A percentile compares a stretch with the other conserved stretches of the same genome.
These are phyloP conservation scores for Clarkia xantiana DNA, from an alignment of 345 rosid genomes.

Conservation along the genomic window DNA sequence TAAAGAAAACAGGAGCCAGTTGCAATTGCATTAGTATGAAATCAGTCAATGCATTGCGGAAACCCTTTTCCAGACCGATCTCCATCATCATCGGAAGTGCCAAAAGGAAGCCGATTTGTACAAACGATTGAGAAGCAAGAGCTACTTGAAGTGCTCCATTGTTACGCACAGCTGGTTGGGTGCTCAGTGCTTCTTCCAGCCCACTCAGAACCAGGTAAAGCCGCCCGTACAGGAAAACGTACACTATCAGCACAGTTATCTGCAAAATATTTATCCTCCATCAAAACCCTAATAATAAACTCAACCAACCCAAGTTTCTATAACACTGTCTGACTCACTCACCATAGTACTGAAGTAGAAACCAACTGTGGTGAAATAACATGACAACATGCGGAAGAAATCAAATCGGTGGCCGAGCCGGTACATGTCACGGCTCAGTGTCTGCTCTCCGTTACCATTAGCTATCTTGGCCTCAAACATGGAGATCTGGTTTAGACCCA, in stretches of 20 bases:
- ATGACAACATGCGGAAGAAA: constrained; percentile 93
- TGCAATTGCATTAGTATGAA: constrained; percentile 92
- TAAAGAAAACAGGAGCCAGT: constrained; percentile 91
- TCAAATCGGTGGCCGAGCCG: constrained; percentile 98
- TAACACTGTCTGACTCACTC: not conserved
- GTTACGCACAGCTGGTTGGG: constrained; percentile 59
- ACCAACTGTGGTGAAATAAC: constrained; percentile 96
- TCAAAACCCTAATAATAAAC: not conserved
- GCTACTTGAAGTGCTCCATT: constrained; percentile 94
- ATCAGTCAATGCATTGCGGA: constrained; percentile 87
- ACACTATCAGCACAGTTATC: constrained; percentile 92
- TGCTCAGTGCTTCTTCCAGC: constrained; percentile 65
- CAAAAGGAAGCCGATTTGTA: constrained; percentile 90
- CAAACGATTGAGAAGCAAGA: constrained; percentile 98
- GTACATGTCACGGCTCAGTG: constrained; percentile 88
- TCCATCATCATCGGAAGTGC: constrained; percentile 99
- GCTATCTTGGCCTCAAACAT: constrained; percentile 99
- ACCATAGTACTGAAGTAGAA: constrained; percentile 98
- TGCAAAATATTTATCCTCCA: constrained; percentile 21
- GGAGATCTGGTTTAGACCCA: constrained; percentile 95
- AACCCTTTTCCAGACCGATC: constrained; percentile 92
- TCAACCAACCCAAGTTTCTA: not conserved
- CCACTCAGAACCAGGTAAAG: constrained; percentile 97
- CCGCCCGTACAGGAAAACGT: constrained; percentile 95
- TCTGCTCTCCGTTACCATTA: constrained; percentile 97